Evolutionary conservation across 257 asterid species (phyloP), one percentile per base, ranked within the genome.

Genomic region (Solanum tacnaense): DNA sequence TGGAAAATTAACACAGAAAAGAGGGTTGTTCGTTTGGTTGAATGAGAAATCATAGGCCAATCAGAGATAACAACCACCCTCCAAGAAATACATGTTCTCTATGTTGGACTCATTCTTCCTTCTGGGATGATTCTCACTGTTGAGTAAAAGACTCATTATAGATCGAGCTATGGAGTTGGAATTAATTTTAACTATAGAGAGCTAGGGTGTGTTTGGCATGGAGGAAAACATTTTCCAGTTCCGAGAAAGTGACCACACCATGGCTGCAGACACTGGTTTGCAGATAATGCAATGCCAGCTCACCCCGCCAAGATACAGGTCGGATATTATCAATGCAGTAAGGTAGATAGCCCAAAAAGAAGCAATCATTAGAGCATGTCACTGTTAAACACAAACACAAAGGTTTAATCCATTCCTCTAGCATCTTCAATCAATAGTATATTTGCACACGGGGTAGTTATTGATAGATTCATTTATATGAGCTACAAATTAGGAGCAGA

Each of bases 331-430:
- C 85, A 72, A 9, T 56, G 49, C 88, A 62, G 71, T 31, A 34
- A 38, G 38, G 7, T 31, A 8, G 34, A 44, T 13, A 52, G 58
- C 85, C 60, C 87, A 81, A 27, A 68, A 84, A 44, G 62, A 49
- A 68, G 78, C 41, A 41, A 27, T 67, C 91, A 29, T 87, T 89
- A 84, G 74, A 87, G 89, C 91, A 23, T 31, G 41, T 8, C 79
- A 32, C 79, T 71, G 79, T 71, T 32, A 32, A 32, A 71, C 41
- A 71, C 79, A 71, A 71, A 32, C 25, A 32, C 41, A 18, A 32
- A 71, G 13, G 79, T 71, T 31, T 32, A 32, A 71, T 31, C 76
- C 39, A 9, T 31, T 71, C 39, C 38, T 71, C 23, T 31, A 71
- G 76, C 76, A 32, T 16, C 20, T 31, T 71, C n/a, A 71, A 71